Base-by-base conservation (phyloP, 2,329 filamentous ascomycete genomes). In the Ophiostoma novo-ulmi region DNA sequence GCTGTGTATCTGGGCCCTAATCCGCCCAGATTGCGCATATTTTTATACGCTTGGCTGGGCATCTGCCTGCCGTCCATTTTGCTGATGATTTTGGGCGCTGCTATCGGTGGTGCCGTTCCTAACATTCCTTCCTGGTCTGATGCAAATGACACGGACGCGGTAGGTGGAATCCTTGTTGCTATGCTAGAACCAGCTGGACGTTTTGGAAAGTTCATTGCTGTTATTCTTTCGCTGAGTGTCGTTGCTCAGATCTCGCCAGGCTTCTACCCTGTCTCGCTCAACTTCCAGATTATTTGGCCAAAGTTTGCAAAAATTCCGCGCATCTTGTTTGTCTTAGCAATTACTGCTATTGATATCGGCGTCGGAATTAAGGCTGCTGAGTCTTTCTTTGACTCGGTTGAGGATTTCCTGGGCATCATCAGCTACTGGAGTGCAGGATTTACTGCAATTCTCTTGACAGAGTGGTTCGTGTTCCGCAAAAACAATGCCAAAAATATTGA, bases 11-110 rank as follows among this genome's bases (percentile, higher is more conserved):
- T 88, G 70, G 81, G 85, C 69, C 87, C 87, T 0, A 58, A 68
- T 67, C 36, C 35, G 1, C 67, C 67, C 8, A 67, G 39, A 0
- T 52, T 58, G 55, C 67, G 55, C 31, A 80, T 89, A 71, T 87
- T 88, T 70, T 71, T 80, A 4, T 89, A 89, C 75, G 84, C 82
- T 1, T 89, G 87, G 75, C 74, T 81, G 14, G 88, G 88, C 11
- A 81, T 88, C 1, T 77, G 82, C 7, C 74, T 85, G 5, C 86
- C 87, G 0, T 86, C 85, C 0, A 80, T 87, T 52, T 80, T 85
- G 0, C 81, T 90, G 68, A 89, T 90, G 86, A 82, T 81, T 0
- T 82, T 90, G 0, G 88, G 88, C 7, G 85, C 87, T 11, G 87
- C 88, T n/a, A 88, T 90, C 63, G 87, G 84, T 22, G 87, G 86